A percentile compares a stretch with the other conserved stretches of the same genome.
These are phyloP conservation scores for Scutellaria galericulata DNA, from an alignment of 257 asterid genomes.

Conservation along the genomic window DNA sequence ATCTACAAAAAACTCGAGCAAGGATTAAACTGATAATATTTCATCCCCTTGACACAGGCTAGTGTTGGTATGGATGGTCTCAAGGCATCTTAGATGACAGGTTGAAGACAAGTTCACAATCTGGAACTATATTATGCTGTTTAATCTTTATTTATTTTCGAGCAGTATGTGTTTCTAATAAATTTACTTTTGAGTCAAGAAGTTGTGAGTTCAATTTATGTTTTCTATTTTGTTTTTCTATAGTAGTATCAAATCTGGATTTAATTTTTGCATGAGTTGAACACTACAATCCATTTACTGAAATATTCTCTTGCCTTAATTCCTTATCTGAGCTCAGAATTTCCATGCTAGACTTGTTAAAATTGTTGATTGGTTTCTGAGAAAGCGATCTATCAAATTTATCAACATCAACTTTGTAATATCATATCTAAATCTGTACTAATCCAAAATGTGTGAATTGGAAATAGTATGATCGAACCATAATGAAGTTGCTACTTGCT, in stretches of 20 bases:
- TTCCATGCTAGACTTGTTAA: not conserved
- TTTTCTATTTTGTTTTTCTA: not conserved
- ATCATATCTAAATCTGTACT: too few relatives aligned
- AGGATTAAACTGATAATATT: slow-evolving; percentile 13
- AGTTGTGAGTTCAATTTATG: not conserved
- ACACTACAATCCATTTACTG: not conserved
- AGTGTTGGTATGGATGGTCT: slow-evolving; percentile 88
- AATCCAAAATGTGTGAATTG: too few relatives aligned
- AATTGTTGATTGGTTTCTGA: too few relatives aligned
- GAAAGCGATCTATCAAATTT: too few relatives aligned
- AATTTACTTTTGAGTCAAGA: slow-evolving; percentile 6
- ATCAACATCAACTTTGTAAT: too few relatives aligned
- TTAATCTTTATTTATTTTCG: not conserved
- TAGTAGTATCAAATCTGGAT: not conserved
- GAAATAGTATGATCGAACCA: too few relatives aligned
- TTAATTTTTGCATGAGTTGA: not conserved
- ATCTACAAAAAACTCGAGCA: not conserved
- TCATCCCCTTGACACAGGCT: slow-evolving; percentile 67
- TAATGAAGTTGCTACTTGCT: too few relatives aligned
- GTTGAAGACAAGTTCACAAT: slow-evolving; percentile 25
- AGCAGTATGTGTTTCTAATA: slow-evolving; percentile 21
- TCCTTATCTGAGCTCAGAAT: not conserved
- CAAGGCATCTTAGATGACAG: slow-evolving; percentile 73
- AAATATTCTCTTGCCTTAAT: not conserved
- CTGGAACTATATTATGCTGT: slow-evolving; percentile 29